Conservation (phyloP, 495 filamentous ascomycete genomes). For the Diplogelasinospora grovesii region DNA sequence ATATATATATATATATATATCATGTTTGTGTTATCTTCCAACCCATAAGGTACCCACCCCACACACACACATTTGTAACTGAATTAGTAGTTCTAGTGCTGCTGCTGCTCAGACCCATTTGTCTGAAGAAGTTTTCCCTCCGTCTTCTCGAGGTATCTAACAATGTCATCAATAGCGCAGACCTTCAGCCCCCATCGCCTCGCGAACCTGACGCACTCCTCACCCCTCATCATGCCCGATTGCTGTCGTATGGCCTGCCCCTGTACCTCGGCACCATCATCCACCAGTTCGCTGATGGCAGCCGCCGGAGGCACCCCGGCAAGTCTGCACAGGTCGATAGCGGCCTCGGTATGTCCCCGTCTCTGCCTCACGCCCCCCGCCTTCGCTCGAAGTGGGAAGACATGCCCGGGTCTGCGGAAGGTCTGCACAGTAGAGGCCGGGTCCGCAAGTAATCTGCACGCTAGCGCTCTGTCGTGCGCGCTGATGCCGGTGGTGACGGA, state of each 20-base stretch:
- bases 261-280: constrained; percentile 60
- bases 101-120: constrained; percentile 29
- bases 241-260: constrained; percentile 51
- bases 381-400: constrained; percentile 76
- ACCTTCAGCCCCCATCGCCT: constrained; percentile 83
- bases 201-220: constrained; percentile 85
- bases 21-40: neutral
- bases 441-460: constrained; percentile 72
- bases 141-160: constrained; percentile 66
- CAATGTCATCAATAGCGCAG: constrained; percentile 90
- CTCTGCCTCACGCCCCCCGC: constrained; percentile 74
- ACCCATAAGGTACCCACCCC: too few species aligned
- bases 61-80: neutral
- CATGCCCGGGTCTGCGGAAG: constrained; percentile 83
- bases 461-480: constrained; percentile 78
- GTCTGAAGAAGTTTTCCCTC: constrained; percentile 43
- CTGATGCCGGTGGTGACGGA: constrained; percentile 83
- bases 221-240: constrained; percentile 85
- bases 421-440: constrained; percentile 45
- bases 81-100: neutral
- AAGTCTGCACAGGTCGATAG: constrained; percentile 76
- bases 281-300: constrained; percentile 83
- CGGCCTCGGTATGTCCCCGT: constrained; percentile 87
- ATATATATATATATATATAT: constrained; percentile 4
- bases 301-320: constrained; percentile 67